These are phyloP conservation scores for Dothistroma septosporum DNA, from an alignment of 2,329 filamentous ascomycete species.

Conservation along the genomic window DNA sequence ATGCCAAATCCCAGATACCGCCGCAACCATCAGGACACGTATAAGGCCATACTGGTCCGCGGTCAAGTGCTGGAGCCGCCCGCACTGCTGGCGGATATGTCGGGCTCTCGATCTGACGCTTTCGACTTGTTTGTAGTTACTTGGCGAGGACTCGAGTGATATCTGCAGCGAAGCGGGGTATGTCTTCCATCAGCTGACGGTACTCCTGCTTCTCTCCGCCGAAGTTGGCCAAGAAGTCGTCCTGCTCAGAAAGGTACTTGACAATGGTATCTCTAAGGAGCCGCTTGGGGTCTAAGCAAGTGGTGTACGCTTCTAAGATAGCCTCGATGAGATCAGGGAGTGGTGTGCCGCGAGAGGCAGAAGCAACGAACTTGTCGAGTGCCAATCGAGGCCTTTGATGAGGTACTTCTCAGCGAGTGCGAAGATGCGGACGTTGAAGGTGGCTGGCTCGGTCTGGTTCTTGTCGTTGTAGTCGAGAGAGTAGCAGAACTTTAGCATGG, in stretches of 20 bases:
- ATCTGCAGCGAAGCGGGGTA: background rate
- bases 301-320: background rate
- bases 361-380: background rate
- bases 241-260: background rate
- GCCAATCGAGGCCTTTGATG: background rate
- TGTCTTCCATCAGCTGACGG: background rate
- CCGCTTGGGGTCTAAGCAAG: background rate
- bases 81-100: background rate
- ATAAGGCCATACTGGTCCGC: background rate
- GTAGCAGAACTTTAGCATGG: constrained; percentile 2
- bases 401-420: constrained; percentile 3
- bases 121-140: background rate
- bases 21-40: background rate
- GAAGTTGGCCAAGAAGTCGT: background rate
- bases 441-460: background rate
- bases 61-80: background rate
- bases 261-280: background rate
- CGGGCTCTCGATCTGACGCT: background rate
- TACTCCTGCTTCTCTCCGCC: background rate
- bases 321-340: background rate
- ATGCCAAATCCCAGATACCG: background rate
- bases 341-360: background rate
- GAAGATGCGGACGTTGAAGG: background rate
- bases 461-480: background rate
- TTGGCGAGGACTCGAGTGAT: background rate